Evolutionary conservation across 2,329 filamentous ascomycete species (phyloP), one percentile per base, ranked within the genome.

Genomic region (Volutella citrinella): DNA sequence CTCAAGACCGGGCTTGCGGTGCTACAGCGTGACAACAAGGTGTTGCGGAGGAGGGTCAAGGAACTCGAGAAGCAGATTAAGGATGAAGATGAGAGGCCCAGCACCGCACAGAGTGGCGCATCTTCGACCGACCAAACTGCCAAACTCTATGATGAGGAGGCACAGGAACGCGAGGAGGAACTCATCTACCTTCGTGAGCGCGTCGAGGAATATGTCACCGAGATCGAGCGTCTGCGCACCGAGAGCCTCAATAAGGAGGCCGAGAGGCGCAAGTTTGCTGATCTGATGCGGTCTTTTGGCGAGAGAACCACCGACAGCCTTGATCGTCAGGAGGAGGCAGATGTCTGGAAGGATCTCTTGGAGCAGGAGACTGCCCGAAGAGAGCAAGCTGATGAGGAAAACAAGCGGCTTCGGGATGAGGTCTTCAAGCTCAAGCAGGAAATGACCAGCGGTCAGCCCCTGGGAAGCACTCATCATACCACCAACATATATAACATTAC

Each of bases 311-410:
- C 54, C 57, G 77, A 64, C 51, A 67, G 59, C 25, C 56, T 76
- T 7, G 71, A 69, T 4, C 66, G 72, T 10, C 73, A 81, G 42
- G 78, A 81, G 46, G 76, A 81, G 49, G 70, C 85, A 56, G 88
- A 94, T 43, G 91, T 96, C 61, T 95, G 88, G 84, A 95, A 95
- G 59, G 91, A 96, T 51, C 78, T 97, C 42, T 76, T 96, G 17
- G 88, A 96, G 55, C 87, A 93, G 46, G 93, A 98, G 61, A 93
- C 87, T 4, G 84, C 84, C 5, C 80, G 89, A 19, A 80, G 91
- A 38, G 91, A 96, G 61, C 87, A 95, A 60, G 80, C 86, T 1
- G 90, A 97, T 48, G 87, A 95, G 25, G 90, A 97, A 46, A 90
- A 90, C 49, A 82, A 82, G 46, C 81, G 76, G 50, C 74, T 97